A percentile compares a stretch with the other conserved stretches of the same genome.
These are phyloP conservation scores for Aureobasidium namibiae DNA, from an alignment of 2,329 filamentous ascomycete species.

Conservation along the genomic window DNA sequence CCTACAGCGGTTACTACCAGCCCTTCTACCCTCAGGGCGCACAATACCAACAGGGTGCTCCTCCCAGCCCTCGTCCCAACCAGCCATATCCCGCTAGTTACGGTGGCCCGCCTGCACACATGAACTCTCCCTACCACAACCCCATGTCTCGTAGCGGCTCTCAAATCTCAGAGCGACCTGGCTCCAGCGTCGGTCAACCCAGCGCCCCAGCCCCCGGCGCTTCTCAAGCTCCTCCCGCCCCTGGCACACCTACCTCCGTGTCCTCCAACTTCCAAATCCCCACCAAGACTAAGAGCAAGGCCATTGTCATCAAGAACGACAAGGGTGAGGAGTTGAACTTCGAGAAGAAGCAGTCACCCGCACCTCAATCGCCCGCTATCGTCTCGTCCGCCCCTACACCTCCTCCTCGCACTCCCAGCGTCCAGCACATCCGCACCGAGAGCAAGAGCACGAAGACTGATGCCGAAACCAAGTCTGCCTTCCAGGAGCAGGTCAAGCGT, in stretches of 20 bases:
- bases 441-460: constrained; percentile 63
- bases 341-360: constrained; percentile 37
- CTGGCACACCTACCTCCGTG: constrained; percentile 52
- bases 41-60: constrained; percentile 40
- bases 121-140: constrained; percentile 50
- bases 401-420: constrained; percentile 65
- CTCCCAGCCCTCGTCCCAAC: constrained; percentile 35
- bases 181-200: constrained; percentile 47
- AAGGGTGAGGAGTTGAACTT: constrained; percentile 68
- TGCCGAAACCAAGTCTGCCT: constrained; percentile 52
- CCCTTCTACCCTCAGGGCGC: constrained; percentile 39
- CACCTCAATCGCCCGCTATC: constrained; percentile 50
- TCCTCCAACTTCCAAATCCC: constrained; percentile 57
- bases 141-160: constrained; percentile 79
- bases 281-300: constrained; percentile 56
- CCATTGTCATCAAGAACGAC: constrained; percentile 76
- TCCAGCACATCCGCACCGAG: constrained; percentile 62
- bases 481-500: constrained; percentile 62
- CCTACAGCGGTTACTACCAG: constrained; percentile 35
- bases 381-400: constrained; percentile 65
- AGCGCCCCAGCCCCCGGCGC: constrained; percentile 30
- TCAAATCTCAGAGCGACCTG: constrained; percentile 59
- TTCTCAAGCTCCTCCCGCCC: constrained; percentile 36
- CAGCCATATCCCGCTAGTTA: constrained; percentile 39
- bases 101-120: constrained; percentile 40